Conservation (phyloP, 2,329 filamentous ascomycete genomes). For the Aureobasidium zeae region DNA sequence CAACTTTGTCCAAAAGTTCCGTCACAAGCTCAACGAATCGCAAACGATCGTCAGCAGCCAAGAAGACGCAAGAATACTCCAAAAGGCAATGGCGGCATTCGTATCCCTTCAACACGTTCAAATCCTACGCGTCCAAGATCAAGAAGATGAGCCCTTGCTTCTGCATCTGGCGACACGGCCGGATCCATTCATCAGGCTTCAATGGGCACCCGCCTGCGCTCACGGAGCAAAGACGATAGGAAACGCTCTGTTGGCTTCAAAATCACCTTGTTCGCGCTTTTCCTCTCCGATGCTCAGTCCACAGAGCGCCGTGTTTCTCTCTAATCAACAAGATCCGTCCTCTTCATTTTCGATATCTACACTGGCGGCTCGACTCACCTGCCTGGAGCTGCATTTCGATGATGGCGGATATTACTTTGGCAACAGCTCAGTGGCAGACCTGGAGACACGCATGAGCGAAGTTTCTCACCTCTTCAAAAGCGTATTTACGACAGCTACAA, state of each 20-base stretch:
- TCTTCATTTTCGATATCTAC: no score
- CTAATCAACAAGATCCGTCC: conserved; percentile 41
- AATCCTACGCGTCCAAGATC: conserved; percentile 52
- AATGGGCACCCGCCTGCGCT: conserved; percentile 55
- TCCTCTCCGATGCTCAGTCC: conserved; percentile 55
- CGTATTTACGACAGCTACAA: conserved; percentile 50
- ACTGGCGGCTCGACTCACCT: conserved; percentile 49
- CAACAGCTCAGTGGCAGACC: conserved; percentile 44
- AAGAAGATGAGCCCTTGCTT: conserved; percentile 49
- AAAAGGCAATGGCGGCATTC: conserved; percentile 49
- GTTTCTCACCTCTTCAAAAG: conserved; percentile 49
- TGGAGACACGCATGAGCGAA: conserved; percentile 49
- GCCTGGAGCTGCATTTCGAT: conserved; percentile 55
- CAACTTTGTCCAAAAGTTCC: conserved; percentile 36
- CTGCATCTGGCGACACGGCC: no score
- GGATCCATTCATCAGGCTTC: conserved; percentile 41
- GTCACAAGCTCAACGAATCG: conserved; percentile 42
- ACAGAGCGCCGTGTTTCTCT: conserved; percentile 46
- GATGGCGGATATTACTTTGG: conserved; percentile 43
- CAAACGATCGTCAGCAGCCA: conserved; percentile 41
- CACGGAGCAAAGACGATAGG: conserved; percentile 52
- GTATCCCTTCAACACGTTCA: conserved; percentile 55
- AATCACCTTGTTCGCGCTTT: conserved; percentile 50
- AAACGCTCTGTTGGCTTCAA: conserved; percentile 46
- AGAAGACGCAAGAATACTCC: conserved; percentile 45